Evolutionary conservation across 192 early-diverging fungal species (phyloP).

Genomic region (Rhizoclosmatium globosum): DNA sequence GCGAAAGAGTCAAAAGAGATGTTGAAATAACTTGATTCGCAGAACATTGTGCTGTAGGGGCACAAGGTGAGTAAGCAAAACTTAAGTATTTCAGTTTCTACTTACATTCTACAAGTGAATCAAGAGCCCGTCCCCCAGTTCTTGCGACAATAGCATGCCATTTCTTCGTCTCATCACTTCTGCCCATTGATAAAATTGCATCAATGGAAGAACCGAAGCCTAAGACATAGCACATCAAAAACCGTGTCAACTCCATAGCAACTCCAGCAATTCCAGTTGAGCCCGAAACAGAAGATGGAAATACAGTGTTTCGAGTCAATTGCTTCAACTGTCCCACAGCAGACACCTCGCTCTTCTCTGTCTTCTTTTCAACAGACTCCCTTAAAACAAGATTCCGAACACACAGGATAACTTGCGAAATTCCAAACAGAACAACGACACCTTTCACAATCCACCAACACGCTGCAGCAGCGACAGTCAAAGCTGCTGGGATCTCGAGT

Average conservation of each 20-base stretch:
- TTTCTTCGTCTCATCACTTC: background rate
- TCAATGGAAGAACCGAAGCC: conserved; percentile 7
- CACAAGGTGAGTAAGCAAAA: background rate
- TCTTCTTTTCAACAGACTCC: background rate
- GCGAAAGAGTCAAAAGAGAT: conserved; percentile 6
- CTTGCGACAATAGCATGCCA: conserved; percentile 28
- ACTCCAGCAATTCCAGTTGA: background rate
- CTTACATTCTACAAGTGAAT: conserved; percentile 10
- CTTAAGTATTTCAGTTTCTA: background rate
- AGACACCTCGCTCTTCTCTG: background rate
- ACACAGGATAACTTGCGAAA: conserved; percentile 6
- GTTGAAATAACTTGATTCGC: background rate
- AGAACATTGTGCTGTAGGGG: background rate
- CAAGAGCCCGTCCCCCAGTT: background rate
- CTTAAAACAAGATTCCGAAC: background rate
- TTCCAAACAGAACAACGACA: conserved; percentile 1
- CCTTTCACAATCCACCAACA: conserved; percentile 27
- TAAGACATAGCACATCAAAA: conserved; percentile 8
- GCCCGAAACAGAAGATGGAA: conserved; percentile 6
- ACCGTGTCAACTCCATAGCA: conserved; percentile 2
- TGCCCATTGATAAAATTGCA: background rate
- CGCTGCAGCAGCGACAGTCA: conserved; percentile 4
- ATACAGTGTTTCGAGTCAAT: background rate
- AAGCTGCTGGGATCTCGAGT: background rate
- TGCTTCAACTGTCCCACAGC: conserved; percentile 1